A percentile compares a stretch with the other conserved stretches of the same genome.
Conservation (phyloP, 2,329 filamentous ascomycete species). For the Claviceps sorghi region DNA sequence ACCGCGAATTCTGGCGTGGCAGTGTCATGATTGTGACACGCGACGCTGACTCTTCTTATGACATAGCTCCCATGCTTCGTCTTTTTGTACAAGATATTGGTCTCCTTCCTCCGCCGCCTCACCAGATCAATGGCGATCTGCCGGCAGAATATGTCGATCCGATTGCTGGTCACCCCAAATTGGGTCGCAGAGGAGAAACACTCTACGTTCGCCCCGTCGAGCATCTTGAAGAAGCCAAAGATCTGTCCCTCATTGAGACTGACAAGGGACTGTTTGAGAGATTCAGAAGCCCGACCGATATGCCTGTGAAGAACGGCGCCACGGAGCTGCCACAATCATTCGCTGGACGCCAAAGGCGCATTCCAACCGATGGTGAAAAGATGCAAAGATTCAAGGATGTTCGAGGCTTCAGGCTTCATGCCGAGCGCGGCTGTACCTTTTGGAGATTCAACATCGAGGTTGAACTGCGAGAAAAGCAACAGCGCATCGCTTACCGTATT, state of each 20-base stretch:
- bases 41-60: slow-evolving; percentile 71
- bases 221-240: slow-evolving; percentile 60
- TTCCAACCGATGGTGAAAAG: slow-evolving; percentile 61
- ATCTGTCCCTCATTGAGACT: slow-evolving; percentile 66
- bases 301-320: slow-evolving; percentile 24
- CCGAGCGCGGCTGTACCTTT: slow-evolving; percentile 79
- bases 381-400: slow-evolving; percentile 71
- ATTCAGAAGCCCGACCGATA: slow-evolving; percentile 38
- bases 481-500: slow-evolving; percentile 88
- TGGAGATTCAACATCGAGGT: slow-evolving; percentile 96
- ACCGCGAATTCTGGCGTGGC: slow-evolving; percentile 79
- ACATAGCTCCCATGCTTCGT: slow-evolving; percentile 61
- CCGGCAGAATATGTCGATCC: slow-evolving; percentile 79
- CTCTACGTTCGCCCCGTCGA: slow-evolving; percentile 85
- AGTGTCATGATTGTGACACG: slow-evolving; percentile 91
- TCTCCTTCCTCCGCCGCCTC: slow-evolving; percentile 62
- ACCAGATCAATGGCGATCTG: slow-evolving; percentile 49
- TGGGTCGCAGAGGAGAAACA: slow-evolving; percentile 71
- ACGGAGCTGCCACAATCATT: slow-evolving; percentile 39
- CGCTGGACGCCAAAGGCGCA: slow-evolving; percentile 36
- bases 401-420: slow-evolving; percentile 65
- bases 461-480: slow-evolving; percentile 62
- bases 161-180: slow-evolving; percentile 71
- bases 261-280: slow-evolving; percentile 73
- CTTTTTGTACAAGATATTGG: slow-evolving; percentile 81